These are phyloP conservation scores for Tremella yokohamensis DNA, from an alignment of 768 basidiomycete species.

Conservation along the genomic window DNA sequence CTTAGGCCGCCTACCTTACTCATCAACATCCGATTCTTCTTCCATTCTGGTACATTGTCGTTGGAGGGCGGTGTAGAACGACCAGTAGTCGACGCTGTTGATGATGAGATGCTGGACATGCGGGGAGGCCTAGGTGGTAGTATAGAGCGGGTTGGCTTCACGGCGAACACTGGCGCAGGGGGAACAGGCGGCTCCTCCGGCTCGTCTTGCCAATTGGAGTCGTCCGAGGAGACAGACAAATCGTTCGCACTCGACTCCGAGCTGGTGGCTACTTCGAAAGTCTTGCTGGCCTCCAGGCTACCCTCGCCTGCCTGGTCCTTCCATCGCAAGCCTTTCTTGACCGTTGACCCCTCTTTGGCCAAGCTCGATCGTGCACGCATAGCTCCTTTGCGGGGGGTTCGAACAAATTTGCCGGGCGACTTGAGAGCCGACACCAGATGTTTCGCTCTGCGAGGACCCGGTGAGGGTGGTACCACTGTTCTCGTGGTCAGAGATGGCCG, in stretches of 20 bases:
- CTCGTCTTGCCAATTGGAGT: neutral
- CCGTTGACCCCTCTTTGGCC: neutral
- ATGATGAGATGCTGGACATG: neutral
- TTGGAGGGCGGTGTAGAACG: neutral
- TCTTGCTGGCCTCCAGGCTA: conserved; percentile 1
- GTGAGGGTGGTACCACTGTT: neutral
- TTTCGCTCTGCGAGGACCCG: neutral
- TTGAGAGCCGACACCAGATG: neutral
- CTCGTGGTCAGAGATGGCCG: neutral
- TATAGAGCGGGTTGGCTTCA: conserved; percentile 2
- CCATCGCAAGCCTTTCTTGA: conserved; percentile 16
- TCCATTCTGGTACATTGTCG: conserved; percentile 27
- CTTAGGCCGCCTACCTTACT: conserved; percentile 10
- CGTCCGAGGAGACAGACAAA: neutral
- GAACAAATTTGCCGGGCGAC: neutral
- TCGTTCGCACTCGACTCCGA: neutral
- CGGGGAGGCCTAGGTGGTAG: neutral
- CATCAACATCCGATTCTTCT: conserved; percentile 24
- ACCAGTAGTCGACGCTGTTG: neutral
- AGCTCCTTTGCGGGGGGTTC: conserved; percentile 3
- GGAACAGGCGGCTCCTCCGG: neutral
- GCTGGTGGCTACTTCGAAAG: neutral
- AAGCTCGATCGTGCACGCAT: neutral
- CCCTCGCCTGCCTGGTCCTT: conserved; percentile 14
- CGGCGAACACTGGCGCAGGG: neutral